These are phyloP conservation scores for Trichocladium antarcticum DNA, from an alignment of 495 filamentous ascomycete species.

Conservation along the genomic window DNA sequence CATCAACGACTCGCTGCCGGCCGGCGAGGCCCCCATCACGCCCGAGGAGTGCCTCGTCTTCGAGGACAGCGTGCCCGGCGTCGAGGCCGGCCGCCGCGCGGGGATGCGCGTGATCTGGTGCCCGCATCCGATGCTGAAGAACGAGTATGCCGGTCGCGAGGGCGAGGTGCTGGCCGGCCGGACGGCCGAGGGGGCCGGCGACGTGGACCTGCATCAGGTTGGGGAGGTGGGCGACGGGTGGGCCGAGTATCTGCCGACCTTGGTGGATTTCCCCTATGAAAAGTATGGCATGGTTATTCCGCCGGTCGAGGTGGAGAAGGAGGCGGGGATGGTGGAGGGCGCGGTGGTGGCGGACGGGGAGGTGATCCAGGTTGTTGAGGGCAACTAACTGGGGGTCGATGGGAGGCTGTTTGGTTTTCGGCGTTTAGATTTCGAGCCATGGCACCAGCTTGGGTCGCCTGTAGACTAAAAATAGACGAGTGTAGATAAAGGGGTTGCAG, in stretches of 20 bases:
- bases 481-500: too few relatives aligned
- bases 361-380: constrained; percentile 12
- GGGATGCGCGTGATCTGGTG: constrained; percentile 95
- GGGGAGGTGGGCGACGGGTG: constrained; percentile 63
- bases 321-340: constrained; percentile 26
- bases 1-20: constrained; percentile 60
- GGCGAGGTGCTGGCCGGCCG: constrained; percentile 73
- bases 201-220: constrained; percentile 40
- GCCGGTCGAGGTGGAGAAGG: constrained; percentile 26
- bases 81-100: constrained; percentile 80
- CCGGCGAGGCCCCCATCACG: constrained; percentile 54
- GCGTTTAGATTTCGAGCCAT: too few relatives aligned
- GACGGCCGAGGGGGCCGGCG: constrained; percentile 53
- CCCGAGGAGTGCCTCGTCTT: constrained; percentile 93
- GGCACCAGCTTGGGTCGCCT: too few relatives aligned
- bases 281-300: constrained; percentile 54
- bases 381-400: too few relatives aligned
- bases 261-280: constrained; percentile 64
- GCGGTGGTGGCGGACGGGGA: constrained; percentile 9
- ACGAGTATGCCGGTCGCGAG: constrained; percentile 65
- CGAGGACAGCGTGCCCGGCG: constrained; percentile 86
- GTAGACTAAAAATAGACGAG: too few relatives aligned
- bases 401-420: too few relatives aligned
- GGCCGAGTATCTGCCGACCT: constrained; percentile 48
- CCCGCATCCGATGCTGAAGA: constrained; percentile 69